Evolutionary conservation across 2,329 filamentous ascomycete genomes (phyloP).

Genomic region (Madurella fahalii): DNA sequence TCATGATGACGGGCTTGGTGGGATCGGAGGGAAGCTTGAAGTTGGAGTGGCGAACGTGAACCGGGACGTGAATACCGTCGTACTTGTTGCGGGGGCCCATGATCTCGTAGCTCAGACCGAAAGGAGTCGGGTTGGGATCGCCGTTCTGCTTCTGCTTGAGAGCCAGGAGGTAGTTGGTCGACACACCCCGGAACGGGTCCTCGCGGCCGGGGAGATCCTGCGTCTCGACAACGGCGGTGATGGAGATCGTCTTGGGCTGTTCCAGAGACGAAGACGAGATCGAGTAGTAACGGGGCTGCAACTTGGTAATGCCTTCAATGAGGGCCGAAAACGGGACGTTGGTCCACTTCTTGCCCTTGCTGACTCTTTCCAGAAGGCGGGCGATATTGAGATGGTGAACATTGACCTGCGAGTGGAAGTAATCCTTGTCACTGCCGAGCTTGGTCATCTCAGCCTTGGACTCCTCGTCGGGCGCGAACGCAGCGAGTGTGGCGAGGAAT

Average conservation of each 20-base stretch:
- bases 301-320: constrained; percentile 88
- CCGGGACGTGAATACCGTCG: constrained; percentile 88
- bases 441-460: constrained; percentile 84
- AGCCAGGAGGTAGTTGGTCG: constrained; percentile 93
- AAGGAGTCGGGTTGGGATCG: constrained; percentile 73
- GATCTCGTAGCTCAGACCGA: constrained; percentile 82
- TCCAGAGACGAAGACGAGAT: constrained; percentile 96
- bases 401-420: constrained; percentile 83
- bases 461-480: constrained; percentile 82
- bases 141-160: constrained; percentile 96
- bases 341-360: constrained; percentile 71
- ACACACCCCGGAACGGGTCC: constrained; percentile 83
- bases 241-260: constrained; percentile 89
- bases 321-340: constrained; percentile 90
- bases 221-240: constrained; percentile 91
- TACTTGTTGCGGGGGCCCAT: constrained; percentile 93
- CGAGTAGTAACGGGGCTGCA: constrained; percentile 98
- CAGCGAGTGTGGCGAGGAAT: constrained; percentile 79
- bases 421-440: constrained; percentile 89
- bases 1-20: constrained; percentile 89
- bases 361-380: constrained; percentile 70
- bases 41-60: constrained; percentile 96
- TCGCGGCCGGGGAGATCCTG: constrained; percentile 70
- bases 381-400: constrained; percentile 85
- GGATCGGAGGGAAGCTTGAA: constrained; percentile 98